phyloP scores from a whole-genome alignment of 371 early-diverging fungal species.

The Mucor velutinosus region DNA sequence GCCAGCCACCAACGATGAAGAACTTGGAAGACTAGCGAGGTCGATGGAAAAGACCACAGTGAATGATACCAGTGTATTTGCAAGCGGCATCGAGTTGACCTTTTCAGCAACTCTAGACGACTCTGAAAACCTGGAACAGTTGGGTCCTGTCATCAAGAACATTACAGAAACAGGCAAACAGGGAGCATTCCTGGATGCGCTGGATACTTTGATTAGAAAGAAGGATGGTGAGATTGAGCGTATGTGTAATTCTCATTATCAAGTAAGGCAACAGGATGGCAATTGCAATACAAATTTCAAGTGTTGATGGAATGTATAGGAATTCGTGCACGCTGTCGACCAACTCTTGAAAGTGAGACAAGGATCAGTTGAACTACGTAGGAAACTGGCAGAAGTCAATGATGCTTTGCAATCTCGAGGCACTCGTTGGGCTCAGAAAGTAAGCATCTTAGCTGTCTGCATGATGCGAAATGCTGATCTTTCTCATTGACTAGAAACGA shows the following conservation, averaged over 20 bases:
- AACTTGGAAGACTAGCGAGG: conserved; percentile 7
- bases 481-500: conserved; percentile 68
- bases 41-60: conserved; percentile 6
- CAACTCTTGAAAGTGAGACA: conserved; percentile 92
- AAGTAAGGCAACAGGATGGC: conserved; percentile 48
- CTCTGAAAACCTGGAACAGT: conserved; percentile 77
- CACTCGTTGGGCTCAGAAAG: conserved; percentile 75
- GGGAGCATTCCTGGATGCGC: conserved; percentile 85
- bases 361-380: conserved; percentile 82
- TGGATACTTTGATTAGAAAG: conserved; percentile 75
- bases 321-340: conserved; percentile 95
- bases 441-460: conserved; percentile 22
- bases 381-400: conserved; percentile 85
- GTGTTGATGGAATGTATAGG: conserved; percentile 47
- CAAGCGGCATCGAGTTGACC: conserved; percentile 37
- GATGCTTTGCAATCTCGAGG: conserved; percentile 84
- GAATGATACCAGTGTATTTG: conserved; percentile 24
- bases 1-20: conserved; percentile 1
- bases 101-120: conserved; percentile 55
- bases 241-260: conserved; percentile 95
- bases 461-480: neutral
- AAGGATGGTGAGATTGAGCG: conserved; percentile 98
- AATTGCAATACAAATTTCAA: neutral
- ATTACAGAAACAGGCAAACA: conserved; percentile 87
- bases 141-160: conserved; percentile 89